Conservation (phyloP, 352 stramenopile genomes). For the Phytophthora sojae region DNA sequence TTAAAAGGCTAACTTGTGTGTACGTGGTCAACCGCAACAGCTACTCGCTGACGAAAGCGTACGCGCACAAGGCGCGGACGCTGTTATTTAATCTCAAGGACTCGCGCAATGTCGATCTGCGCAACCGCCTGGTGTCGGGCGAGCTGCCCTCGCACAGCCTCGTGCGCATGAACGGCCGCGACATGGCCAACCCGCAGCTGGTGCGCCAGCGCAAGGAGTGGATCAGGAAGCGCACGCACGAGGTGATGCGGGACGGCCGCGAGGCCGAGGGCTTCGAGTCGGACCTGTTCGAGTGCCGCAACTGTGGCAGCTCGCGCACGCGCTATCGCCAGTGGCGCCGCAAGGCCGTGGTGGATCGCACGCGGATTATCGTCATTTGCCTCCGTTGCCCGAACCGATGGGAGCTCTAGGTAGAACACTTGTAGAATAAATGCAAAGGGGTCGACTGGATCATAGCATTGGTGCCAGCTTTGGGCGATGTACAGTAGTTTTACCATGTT, state of each 20-base stretch:
- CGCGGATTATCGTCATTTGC: constrained; percentile 85
- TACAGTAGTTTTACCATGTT: neutral
- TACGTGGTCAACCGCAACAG: constrained; percentile 28
- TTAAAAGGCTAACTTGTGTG: too few relatives aligned
- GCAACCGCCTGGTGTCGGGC: constrained; percentile 72
- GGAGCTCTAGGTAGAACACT: constrained; percentile 60
- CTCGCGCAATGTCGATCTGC: constrained; percentile 67
- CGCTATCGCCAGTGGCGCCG: constrained; percentile 84
- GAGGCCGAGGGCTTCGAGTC: constrained; percentile 80
- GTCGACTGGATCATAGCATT: neutral
- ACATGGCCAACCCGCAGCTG: constrained; percentile 90
- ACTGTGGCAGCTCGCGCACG: constrained; percentile 75
- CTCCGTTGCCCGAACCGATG: constrained; percentile 78
- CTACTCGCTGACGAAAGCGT: constrained; percentile 76
- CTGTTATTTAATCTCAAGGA: constrained; percentile 89
- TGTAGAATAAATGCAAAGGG: constrained; percentile 39
- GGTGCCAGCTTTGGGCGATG: neutral
- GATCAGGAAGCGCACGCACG: constrained; percentile 86
- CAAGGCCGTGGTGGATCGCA: constrained; percentile 86
- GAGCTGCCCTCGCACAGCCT: constrained; percentile 58
- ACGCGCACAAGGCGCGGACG: constrained; percentile 81
- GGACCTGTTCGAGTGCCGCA: constrained; percentile 85
- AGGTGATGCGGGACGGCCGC: constrained; percentile 79
- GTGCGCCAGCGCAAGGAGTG: constrained; percentile 83
- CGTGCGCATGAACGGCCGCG: constrained; percentile 78